Evolutionary conservation across 805 yeast species (phyloP), one percentile per base, ranked within the genome.

Genomic region (Komagataella pastoris): DNA sequence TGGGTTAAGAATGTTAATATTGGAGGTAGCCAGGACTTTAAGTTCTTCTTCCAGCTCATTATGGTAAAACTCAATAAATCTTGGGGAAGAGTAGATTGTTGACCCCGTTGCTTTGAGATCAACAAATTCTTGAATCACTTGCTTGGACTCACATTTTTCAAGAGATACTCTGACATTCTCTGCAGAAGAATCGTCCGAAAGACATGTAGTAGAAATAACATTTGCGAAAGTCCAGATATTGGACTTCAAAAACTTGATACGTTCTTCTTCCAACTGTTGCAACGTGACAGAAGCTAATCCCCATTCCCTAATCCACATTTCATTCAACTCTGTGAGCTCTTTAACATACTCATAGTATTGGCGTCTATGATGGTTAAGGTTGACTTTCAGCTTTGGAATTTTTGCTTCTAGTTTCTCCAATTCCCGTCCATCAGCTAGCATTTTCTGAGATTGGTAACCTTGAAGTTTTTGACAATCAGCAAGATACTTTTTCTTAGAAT

Each of bases 201-300:
- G 90, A 61, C 96, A 88, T 2, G 81, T 72, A 0, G 87, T 74
- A 6, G 95, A 85, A 7, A 85, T 71, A 45, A 81, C 73, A 64
- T 88, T 88, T 48, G 91, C 80, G 60, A 74, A 87, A 47, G 81
- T 85, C 85, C 95, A 88, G 54, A 88, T 65, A 57, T 81, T 85
- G 17, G 83, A 70, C 59, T 86, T 83, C 52, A 85, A 61, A 55
- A 81, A 75, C 58, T 83, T 83, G 52, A 86, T 76, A 55, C 90
- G 75, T 61, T 85, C 88, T 49, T 79, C 77, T 61, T 88, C 96
- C 48, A 85, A 64, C 51, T 69, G 74, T 65, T 88, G 89, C 55
- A 83, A 71, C 55, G 75, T 76, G 55, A 74, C 79, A 47, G 87
- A 75, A 0, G 85, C 73, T 4, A 70, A 61, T 53, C 73, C 71